phyloP scores from a whole-genome alignment of 176 grass and related monocot species.

The Oryza punctata region DNA sequence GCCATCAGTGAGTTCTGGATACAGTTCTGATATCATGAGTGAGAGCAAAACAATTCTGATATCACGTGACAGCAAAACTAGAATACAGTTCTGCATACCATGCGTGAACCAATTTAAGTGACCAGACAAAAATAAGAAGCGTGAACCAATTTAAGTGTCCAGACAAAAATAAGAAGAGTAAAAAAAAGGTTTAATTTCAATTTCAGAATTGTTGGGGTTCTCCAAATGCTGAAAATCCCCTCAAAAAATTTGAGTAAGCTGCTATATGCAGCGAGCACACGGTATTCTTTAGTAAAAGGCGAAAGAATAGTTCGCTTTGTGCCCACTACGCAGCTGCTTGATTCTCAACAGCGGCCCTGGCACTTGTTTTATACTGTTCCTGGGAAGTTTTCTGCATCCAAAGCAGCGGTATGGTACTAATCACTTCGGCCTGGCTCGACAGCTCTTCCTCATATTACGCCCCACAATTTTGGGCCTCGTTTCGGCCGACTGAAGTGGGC shows the following conservation, averaged over 20 bases:
- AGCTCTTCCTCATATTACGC: background rate
- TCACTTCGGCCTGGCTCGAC: background rate
- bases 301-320: slow-evolving; percentile 42
- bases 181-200: no score
- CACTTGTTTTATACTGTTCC: background rate
- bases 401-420: slow-evolving; percentile 10
- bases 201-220: background rate
- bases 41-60: no score
- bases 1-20: no score
- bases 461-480: no score
- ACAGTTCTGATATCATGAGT: no score
- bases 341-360: rapidly evolving
- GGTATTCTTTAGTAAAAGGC: slow-evolving; percentile 52
- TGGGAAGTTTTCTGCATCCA: rapidly evolving
- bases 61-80: no score
- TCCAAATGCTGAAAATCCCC: background rate
- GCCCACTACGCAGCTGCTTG: slow-evolving; percentile 47
- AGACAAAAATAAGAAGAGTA: no score
- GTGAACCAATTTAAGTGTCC: no score
- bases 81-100: no score
- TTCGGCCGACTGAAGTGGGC: no score
- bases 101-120: no score
- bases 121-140: no score
- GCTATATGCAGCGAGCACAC: slow-evolving; percentile 24
- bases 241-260: background rate